Evolutionary conservation across 306 rosid species (phyloP), one percentile per base, ranked within the genome.

Genomic region (Cicer bijugum): DNA sequence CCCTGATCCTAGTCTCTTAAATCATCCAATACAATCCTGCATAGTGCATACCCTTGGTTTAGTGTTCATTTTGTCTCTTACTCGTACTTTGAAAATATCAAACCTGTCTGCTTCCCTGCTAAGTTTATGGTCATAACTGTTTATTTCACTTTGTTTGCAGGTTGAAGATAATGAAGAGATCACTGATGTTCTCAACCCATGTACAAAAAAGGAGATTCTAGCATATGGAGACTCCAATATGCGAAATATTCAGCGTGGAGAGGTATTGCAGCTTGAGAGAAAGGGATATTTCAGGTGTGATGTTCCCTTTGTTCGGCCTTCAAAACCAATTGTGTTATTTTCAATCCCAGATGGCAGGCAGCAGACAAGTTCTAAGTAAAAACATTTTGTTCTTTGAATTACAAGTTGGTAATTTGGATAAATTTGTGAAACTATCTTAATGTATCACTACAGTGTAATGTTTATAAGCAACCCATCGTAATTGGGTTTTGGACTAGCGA

Each of bases 281-380:
- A 91, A 91, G 74, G 96, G 97, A n/a, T 94, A 91, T 67, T 91
- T 88, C 86, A 86, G 87, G 83, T 89, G 99, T 52, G 99, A 94
- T 80, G 91, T 67, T 58, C 95, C 97, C 45, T 88, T 85, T 72
- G 3, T 88, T 47, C 82, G 89, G 46, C 80, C 90, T 19, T 86
- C 94, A 60, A 88, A 87, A 75, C 95, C 96, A 11, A 71, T 91
- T 0, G 94, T 89, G 69, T 89, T 94, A 5, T 78, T 66, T 57
- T 86, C 92, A 38, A 89, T 91, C 69, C 98, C 98, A 4, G 98
- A 94, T 67, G 98, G 98, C 78, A 86, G 96, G 78, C 95, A 82
- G 73, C 96, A 87, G 67, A 77, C 90, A 12, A 12, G 59, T 58
- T 76, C 70, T 74, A 91, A 88, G 88, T 89, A 65, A 85, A 65